A percentile compares a stretch with the other conserved stretches of the same genome.
These are phyloP conservation scores for Aspergillus sojae DNA, from an alignment of 2,329 filamentous ascomycete genomes.

Conservation along the genomic window DNA sequence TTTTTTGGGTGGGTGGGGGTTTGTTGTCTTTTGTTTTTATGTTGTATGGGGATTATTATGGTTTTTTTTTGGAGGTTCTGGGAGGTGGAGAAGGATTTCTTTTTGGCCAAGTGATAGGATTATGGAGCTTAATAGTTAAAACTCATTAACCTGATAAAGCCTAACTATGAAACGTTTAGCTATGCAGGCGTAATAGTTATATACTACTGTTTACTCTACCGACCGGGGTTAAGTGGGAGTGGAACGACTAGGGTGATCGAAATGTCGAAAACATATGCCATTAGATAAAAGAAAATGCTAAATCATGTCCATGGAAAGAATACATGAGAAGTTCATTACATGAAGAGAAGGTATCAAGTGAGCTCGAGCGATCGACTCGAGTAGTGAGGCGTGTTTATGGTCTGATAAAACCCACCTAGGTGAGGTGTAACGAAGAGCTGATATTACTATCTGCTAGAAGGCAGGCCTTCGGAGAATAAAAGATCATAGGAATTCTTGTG, in stretches of 20 bases:
- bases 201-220: too few species aligned
- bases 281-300: slow-evolving; percentile 5
- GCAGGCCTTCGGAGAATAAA: slow-evolving; percentile 1
- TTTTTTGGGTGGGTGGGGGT: background rate
- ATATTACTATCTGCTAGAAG: slow-evolving; percentile 7
- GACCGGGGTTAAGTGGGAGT: too few species aligned
- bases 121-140: too few species aligned
- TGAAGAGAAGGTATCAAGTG: slow-evolving; percentile 7
- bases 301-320: slow-evolving; percentile 4
- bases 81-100: too few species aligned
- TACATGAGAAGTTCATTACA: slow-evolving; percentile 9
- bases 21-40: too few species aligned
- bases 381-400: background rate
- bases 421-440: background rate
- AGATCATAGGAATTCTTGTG: slow-evolving; percentile 6
- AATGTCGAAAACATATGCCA: background rate
- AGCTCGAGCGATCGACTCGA: background rate
- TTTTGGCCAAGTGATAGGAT: too few species aligned
- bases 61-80: too few species aligned
- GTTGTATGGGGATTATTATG: too few species aligned
- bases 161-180: too few species aligned
- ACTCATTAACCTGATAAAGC: too few species aligned
- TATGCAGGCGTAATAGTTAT: too few species aligned
- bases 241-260: background rate
- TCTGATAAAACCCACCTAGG: background rate